Conservation (phyloP, 1,284 basidiomycete species). For the Puccinia hordei region DNA sequence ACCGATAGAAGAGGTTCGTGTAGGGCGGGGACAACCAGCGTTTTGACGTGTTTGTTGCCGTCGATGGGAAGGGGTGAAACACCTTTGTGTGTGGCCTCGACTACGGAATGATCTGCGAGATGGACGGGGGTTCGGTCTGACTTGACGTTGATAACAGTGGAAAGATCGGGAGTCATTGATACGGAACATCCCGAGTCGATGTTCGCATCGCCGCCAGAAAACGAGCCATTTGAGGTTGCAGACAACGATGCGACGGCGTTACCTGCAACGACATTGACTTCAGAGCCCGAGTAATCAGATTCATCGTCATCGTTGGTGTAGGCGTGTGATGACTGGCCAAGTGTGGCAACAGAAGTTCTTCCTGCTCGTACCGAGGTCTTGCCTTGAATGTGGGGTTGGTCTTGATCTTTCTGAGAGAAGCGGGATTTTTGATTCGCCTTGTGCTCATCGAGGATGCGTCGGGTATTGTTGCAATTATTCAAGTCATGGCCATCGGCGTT, state of each 20-base stretch:
- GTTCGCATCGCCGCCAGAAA: neutral
- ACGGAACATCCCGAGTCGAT: no score
- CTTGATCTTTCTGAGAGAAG: neutral
- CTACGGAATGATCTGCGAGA: neutral
- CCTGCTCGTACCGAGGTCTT: neutral
- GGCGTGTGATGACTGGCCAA: neutral
- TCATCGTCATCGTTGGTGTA: neutral
- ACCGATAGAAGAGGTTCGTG: no score
- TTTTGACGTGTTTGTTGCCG: neutral
- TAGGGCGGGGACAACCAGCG: no score
- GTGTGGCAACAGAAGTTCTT: neutral
- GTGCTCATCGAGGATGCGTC: neutral
- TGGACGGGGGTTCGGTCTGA: no score
- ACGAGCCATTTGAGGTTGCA: no score
- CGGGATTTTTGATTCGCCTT: neutral
- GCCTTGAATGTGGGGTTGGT: neutral
- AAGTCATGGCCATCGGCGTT: neutral
- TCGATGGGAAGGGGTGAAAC: neutral
- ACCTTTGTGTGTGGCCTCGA: conserved; percentile 14
- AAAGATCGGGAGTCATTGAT: no score
- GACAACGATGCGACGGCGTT: neutral
- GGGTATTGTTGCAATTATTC: no score
- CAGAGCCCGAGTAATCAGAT: conserved; percentile 5
- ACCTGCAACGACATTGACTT: neutral
- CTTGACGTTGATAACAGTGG: no score